Evolutionary conservation across 176 grass and related monocot genomes (phyloP).

Genomic region (Saccharum spontaneum): DNA sequence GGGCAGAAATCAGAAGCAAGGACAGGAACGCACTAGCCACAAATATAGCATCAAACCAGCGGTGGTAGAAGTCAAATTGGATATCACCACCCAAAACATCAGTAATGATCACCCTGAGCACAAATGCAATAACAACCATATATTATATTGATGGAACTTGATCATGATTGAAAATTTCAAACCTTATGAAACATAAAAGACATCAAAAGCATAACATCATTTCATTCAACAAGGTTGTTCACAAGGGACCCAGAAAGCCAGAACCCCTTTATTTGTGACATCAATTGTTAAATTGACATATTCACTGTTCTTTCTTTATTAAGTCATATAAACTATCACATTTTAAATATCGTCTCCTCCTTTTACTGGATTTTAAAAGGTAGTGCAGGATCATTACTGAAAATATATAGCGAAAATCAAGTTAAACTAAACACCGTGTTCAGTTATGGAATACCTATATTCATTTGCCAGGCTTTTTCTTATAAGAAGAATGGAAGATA

Average conservation of each 20-base stretch:
- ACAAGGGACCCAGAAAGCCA: background rate
- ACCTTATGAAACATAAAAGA: background rate
- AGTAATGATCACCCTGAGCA: constrained; percentile 86
- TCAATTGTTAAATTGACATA: background rate
- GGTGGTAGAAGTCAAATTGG: constrained; percentile 98
- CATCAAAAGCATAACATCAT: constrained; percentile 20
- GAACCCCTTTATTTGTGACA: background rate
- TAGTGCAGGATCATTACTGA: background rate
- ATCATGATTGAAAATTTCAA: constrained; percentile 10
- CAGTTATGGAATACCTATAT: constrained; percentile 63
- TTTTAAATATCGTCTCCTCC: background rate
- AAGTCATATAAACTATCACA: background rate
- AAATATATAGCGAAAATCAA: background rate
- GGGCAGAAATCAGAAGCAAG: constrained; percentile 87
- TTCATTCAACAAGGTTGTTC: background rate
- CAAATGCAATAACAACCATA: constrained; percentile 18
- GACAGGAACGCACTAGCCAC: constrained; percentile 93
- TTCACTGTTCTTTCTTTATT: constrained; percentile 1
- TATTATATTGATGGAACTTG: background rate
- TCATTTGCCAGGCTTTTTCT: constrained; percentile 95
- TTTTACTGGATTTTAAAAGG: background rate
- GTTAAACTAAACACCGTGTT: constrained; percentile 8
- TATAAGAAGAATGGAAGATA: constrained; percentile 98
- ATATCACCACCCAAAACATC: constrained; percentile 96
- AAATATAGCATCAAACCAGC: constrained; percentile 99